Conservation (phyloP, 1,139 yeast genomes). For the Protomyces gravidus region DNA sequence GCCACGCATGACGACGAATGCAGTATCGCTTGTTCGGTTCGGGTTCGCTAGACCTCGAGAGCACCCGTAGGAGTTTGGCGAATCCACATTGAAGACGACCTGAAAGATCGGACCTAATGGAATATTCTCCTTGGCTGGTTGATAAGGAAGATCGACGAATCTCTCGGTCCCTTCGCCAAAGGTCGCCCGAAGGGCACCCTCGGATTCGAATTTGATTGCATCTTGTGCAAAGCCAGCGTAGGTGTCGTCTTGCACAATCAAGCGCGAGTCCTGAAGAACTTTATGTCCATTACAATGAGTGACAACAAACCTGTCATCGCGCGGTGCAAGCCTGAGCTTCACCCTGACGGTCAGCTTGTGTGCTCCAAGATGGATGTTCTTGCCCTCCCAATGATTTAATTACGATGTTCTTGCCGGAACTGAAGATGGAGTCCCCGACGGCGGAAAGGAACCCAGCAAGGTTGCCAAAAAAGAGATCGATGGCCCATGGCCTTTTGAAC, state of each 20-base stretch:
- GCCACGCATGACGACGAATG: constrained; percentile 8
- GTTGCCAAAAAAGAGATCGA: constrained; percentile 17
- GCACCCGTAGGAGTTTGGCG: no score
- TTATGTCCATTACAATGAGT: neutral
- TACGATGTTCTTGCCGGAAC: constrained; percentile 12
- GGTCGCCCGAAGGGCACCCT: no score
- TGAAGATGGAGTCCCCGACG: constrained; percentile 3
- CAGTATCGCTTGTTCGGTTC: constrained; percentile 2
- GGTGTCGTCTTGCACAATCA: neutral
- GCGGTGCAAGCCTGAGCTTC: constrained; percentile 7
- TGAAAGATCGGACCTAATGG: neutral
- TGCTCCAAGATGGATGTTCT: neutral
- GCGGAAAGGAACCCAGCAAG: neutral
- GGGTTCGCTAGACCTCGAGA: no score
- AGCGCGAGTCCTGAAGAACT: neutral
- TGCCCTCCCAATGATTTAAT: constrained; percentile 21
- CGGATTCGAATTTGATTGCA: neutral
- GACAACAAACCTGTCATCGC: neutral
- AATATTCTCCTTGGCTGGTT: no score
- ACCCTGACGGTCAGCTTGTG: constrained; percentile 3
- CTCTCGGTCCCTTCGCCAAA: no score
- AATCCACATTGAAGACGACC: neutral
- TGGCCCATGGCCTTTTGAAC: neutral
- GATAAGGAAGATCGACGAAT: no score
- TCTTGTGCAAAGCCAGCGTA: neutral